Evolutionary conservation across 2,329 filamentous ascomycete genomes (phyloP).

Genomic region (Colletotrichum nymphaeae): DNA sequence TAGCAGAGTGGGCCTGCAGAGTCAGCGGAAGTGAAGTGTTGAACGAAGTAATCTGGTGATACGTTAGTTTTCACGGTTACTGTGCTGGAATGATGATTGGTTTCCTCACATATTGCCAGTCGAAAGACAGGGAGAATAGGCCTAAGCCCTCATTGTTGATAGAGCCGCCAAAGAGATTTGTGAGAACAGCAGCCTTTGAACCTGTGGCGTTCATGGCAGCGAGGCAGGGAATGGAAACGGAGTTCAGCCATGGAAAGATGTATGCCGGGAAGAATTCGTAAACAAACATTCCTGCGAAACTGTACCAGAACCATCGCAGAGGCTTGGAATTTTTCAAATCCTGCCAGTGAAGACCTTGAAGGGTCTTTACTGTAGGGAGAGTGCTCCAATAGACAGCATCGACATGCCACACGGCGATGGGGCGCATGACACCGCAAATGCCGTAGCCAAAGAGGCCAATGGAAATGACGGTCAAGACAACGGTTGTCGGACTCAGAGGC

Average conservation of each 20-base stretch:
- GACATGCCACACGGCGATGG: conserved; percentile 65
- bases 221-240: conserved; percentile 64
- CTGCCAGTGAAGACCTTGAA: conserved; percentile 67
- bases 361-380: conserved; percentile 63
- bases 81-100: background rate
- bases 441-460: conserved; percentile 68
- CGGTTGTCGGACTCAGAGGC: conserved; percentile 55
- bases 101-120: conserved; percentile 64
- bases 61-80: conserved; percentile 8
- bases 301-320: conserved; percentile 63
- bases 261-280: conserved; percentile 68
- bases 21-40: conserved; percentile 64
- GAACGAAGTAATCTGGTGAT: conserved; percentile 61
- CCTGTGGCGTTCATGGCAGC: conserved; percentile 63
- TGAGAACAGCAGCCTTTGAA: conserved; percentile 54
- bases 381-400: conserved; percentile 68
- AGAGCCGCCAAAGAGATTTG: conserved; percentile 62
- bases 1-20: conserved; percentile 58
- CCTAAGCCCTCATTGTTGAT: conserved; percentile 64
- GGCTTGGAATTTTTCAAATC: conserved; percentile 61
- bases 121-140: conserved; percentile 60
- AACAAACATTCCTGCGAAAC: conserved; percentile 57
- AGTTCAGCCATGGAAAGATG: conserved; percentile 66
- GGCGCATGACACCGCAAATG: conserved; percentile 63
- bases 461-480: conserved; percentile 62